Base-by-base conservation (phyloP, 2,329 filamentous ascomycete species). In the Leptographium galeiforme region DNA sequence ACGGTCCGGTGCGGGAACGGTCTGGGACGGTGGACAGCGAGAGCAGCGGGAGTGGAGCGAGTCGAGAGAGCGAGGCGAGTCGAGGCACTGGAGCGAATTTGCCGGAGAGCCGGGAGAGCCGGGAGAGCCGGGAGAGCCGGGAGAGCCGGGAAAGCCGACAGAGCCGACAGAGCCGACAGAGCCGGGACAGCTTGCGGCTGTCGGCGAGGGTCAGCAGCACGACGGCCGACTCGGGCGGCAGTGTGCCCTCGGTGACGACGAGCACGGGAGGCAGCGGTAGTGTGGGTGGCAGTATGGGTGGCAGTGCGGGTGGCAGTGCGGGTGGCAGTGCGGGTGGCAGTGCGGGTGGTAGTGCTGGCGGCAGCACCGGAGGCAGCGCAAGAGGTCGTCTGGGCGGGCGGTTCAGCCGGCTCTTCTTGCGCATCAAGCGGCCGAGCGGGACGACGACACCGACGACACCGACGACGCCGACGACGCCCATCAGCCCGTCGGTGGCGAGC, bases 321-420 rank as follows among this genome's bases (percentile, higher is more conserved):
- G 14, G 6, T 2, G 38, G 38, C 38, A 40, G 33, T 34, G 39
- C 13, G 4, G 39, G 5, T n/a, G 16, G 41, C 25, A 19, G 33
- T 11, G 33, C 33, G 33, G 33, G 33, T 11, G 33, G 33, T 11
- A 34, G 33, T n/a, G n/a, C n/a, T n/a, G n/a, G n/a, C 33, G 34
- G 41, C 19, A 12, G 16, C 11, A 18, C 12, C 47, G 32, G 40
- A 11, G 34, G 41, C 41, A 16, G 38, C 38, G 25, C 38, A 12
- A n/a, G n/a, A n/a, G n/a, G 14, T 4, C 32, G n/a, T 10, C 2
- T 32, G 18, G 14, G 47, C 33, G 19, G 30, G 40, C 54, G 54
- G 12, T 33, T 57, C 18, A 48, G 56, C 19, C 54, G 52, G 41
- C 19, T 44, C 7, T 50, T 59, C 44, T 48, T 55, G 34, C 48